Base-by-base conservation (phyloP, 192 early-diverging fungal genomes). In the Coemansia sp. region DNA sequence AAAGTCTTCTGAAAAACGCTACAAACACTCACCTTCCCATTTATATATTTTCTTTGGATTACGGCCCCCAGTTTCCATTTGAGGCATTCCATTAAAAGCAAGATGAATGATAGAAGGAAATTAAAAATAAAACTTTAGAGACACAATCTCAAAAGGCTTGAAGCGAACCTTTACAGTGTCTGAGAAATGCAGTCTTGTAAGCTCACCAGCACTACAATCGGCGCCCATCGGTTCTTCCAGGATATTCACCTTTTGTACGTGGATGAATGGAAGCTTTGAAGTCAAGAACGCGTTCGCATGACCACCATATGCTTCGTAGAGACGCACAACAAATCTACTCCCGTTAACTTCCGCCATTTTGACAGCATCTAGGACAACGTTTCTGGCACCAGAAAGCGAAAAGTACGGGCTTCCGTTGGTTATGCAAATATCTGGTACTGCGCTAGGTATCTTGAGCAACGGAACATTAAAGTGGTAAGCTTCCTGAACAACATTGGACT, bases 241-340 rank as follows among this genome's bases (percentile, higher is more conserved):
- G 15, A 94, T 84, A 69, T 96, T 96, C 58, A 88, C 90, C 64
- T 81, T 74, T 21, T 77, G 64, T 8, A 87, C 61, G 4, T 45
- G 64, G 40, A 21, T 28, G 10, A 75, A 56, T 15, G 74, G 77
- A 2, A 78, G 64, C 12, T 61, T 40, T 6, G 63, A 62, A 20
- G 66, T 70, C 12, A 77, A 28, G 16, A 69, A 28, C 1, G 66
- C 69, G 23, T 53, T 58, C 8, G 62, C 69, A 62, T 69, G 90
- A 2, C 94, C 95, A 28, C 97, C 95, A 74, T 87, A 94, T 5
- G 93, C 89, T 70, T 99, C 96, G 70, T 94, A 95, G 20, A 99
- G 64, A 33, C 96, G 83, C 29, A 97, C 55, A 40, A 97, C 80
- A 26, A 92, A 72, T 30, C 82, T 81, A 18, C 87, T 74, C 16